These are phyloP conservation scores for Gnomoniopsis sp. DNA, from an alignment of 2,329 filamentous ascomycete genomes.

Conservation along the genomic window DNA sequence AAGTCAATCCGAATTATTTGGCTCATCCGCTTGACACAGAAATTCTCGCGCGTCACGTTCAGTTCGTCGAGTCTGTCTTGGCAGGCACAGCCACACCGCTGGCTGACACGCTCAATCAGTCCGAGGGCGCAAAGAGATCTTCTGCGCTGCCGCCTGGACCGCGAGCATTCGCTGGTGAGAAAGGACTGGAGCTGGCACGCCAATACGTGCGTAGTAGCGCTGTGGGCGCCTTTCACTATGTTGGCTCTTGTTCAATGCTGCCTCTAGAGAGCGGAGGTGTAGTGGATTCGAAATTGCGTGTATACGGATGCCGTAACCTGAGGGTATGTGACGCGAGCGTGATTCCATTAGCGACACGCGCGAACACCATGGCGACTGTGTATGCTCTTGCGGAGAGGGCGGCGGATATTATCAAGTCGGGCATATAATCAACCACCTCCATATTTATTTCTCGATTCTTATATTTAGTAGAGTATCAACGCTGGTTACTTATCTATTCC, in stretches of 20 bases:
- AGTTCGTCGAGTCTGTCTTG: background rate
- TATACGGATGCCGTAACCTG: background rate
- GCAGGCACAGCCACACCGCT: background rate
- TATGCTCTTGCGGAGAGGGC: background rate
- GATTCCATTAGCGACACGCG: background rate
- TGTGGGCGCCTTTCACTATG: background rate
- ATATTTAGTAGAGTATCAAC: too few species aligned
- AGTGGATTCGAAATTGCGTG: background rate
- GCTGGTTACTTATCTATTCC: too few species aligned
- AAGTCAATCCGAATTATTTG: background rate
- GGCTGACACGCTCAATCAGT: background rate
- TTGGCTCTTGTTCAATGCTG: background rate
- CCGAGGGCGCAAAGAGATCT: background rate
- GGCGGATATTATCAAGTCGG: background rate
- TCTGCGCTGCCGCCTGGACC: background rate
- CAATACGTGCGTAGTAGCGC: background rate
- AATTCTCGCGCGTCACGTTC: background rate
- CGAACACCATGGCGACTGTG: background rate
- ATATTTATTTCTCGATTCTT: too few species aligned
- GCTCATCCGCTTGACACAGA: background rate
- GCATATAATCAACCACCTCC: too few species aligned
- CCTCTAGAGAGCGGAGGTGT: background rate
- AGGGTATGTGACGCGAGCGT: background rate
- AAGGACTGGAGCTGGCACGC: background rate
- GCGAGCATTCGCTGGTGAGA: background rate